Conservation (phyloP, 768 basidiomycete species). For the Symmetrospora coprosmae region DNA sequence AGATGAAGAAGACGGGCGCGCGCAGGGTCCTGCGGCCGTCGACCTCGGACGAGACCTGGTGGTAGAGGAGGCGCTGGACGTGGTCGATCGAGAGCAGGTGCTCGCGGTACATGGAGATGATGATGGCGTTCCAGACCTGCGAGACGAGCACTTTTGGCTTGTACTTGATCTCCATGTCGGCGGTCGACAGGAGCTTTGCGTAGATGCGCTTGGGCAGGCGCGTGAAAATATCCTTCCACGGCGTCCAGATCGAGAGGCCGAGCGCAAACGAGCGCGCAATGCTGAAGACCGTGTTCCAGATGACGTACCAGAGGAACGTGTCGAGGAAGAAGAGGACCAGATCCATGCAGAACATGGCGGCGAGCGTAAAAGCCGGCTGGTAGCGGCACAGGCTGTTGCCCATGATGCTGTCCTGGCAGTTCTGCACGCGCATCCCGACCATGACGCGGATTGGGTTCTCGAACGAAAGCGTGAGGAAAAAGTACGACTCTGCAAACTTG, state of each 20-base stretch:
- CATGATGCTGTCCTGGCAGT: conserved; percentile 72
- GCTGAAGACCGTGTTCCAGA: conserved; percentile 93
- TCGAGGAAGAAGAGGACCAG: conserved; percentile 93
- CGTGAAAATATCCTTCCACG: conserved; percentile 95
- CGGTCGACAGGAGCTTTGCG: conserved; percentile 80
- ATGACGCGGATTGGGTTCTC: conserved; percentile 82
- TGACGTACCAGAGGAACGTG: conserved; percentile 99
- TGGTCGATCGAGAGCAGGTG: conserved; percentile 92
- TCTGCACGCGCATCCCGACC: conserved; percentile 91
- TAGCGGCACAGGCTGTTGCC: conserved; percentile 71
- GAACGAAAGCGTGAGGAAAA: conserved; percentile 92
- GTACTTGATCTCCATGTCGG: conserved; percentile 95
- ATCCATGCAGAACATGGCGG: conserved; percentile 94
- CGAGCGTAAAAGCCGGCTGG: conserved; percentile 84
- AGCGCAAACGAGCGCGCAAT: conserved; percentile 75
- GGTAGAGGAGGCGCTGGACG: conserved; percentile 92
- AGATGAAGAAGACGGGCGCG: conserved; percentile 95
- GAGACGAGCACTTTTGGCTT: conserved; percentile 99
- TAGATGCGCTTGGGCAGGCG: conserved; percentile 93
- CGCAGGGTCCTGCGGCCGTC: conserved; percentile 82
- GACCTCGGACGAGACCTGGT: conserved; percentile 81
- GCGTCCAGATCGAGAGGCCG: conserved; percentile 95
- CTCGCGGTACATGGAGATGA: conserved; percentile 99
- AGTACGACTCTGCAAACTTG: conserved; percentile 95
- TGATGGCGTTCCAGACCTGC: conserved; percentile 99